Evolutionary conservation across 2,329 filamentous ascomycete species (phyloP), one percentile per base, ranked within the genome.

Genomic region (Cephalotrichum gorgonifer): DNA sequence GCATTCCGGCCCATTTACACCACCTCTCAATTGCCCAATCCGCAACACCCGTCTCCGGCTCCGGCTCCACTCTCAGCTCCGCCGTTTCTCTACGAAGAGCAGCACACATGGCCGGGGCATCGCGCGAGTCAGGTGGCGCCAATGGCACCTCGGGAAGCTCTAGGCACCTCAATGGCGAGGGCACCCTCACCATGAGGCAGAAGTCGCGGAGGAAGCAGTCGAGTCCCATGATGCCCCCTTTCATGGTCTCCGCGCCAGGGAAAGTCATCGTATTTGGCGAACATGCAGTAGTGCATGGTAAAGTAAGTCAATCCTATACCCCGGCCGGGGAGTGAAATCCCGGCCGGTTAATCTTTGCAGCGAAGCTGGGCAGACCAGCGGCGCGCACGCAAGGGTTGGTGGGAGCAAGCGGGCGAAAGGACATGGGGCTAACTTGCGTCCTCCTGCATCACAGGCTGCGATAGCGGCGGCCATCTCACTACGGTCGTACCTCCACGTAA

Each of bases 241-340:
- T 98, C 64, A 95, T 98, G 87, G 90, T 97, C 50, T 97, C 93
- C 15, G 91, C 94, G 2, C 93, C 93, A 0, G 94, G 91, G 54
- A 98, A 98, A 66, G 93, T 96, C 62, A 98, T 98, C 64, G 88
- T 97, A 48, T 97, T 91, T 69, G 93, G 93, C 56, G 93, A 98
- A 66, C 93, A 98, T 70, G 86, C 93, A 2, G 93, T 97, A n/a
- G 93, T 98, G 20, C 82, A 98, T 62, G 90, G 90, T 62, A 97
- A 96, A 79, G 86, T 87, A 70, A 50, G 68, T 57, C 6, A 3
- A 7, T 33, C 38, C 15, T 23, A n/a, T 31, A 20, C 17, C 20
- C 15, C 30, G 11, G 12, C 11, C 33, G n/a, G 6, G n/a, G n/a
- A 11, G 35, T 9, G 17, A 31, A 15, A 14, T n/a, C 3, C 20